Evolutionary conservation across 2,329 filamentous ascomycete genomes (phyloP).

Genomic region (Aspergillaceae sp.): DNA sequence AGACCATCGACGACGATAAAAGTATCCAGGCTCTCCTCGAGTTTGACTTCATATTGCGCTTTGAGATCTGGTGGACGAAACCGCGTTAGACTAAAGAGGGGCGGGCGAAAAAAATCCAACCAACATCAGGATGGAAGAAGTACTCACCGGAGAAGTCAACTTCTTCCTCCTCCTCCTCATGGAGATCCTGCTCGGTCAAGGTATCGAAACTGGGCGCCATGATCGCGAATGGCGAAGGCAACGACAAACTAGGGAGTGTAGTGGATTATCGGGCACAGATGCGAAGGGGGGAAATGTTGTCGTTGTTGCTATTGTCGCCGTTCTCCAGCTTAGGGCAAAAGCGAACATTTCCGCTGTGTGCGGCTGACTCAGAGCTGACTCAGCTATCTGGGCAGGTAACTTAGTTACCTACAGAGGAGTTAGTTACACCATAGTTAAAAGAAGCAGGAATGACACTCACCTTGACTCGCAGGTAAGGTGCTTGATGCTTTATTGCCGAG

Average conservation of each 20-base stretch:
- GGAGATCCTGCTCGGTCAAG: constrained; percentile 82
- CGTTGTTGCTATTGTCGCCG: constrained; percentile 11
- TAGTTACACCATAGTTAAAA: too few species aligned
- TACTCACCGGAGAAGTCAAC: constrained; percentile 70
- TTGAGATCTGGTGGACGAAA: constrained; percentile 55
- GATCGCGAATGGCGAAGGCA: constrained; percentile 38
- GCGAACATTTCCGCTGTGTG: constrained; percentile 25
- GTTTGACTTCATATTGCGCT: constrained; percentile 89
- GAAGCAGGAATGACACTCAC: too few species aligned
- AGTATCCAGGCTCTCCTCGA: constrained; percentile 91
- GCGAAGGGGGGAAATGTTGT: constrained; percentile 17
- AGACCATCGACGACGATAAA: constrained; percentile 96
- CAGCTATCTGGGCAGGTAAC: background rate
- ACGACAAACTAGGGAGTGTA: background rate
- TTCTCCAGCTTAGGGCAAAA: constrained; percentile 22
- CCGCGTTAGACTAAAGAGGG: constrained; percentile 19
- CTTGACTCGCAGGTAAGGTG: too few species aligned
- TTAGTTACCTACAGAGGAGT: too few species aligned
- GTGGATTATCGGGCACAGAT: too few species aligned
- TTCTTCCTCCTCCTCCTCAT: constrained; percentile 83
- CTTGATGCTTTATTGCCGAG: too few species aligned
- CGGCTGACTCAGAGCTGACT: constrained; percentile 21
- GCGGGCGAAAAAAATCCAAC: constrained; percentile 4
- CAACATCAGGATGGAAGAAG: constrained; percentile 1
- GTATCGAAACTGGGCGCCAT: constrained; percentile 95